A percentile compares a stretch with the other conserved stretches of the same genome.
phyloP scores from a whole-genome alignment of 768 basidiomycete genomes.

The Pulveroboletus sp. region DNA sequence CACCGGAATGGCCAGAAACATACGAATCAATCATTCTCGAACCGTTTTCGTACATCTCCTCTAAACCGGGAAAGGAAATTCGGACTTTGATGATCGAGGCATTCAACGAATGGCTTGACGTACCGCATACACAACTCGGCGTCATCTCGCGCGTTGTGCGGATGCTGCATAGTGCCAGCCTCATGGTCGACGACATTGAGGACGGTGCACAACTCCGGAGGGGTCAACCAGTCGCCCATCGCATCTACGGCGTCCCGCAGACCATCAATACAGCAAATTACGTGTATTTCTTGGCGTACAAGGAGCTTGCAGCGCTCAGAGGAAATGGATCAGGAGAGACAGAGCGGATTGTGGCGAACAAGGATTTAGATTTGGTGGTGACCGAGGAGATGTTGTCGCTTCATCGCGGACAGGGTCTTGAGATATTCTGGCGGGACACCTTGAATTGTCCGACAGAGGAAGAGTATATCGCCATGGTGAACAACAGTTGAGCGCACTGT shows the following conservation, averaged over 20 bases:
- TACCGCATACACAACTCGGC: slow-evolving; percentile 66
- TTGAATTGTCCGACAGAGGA: slow-evolving; percentile 90
- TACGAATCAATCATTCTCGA: slow-evolving; percentile 56
- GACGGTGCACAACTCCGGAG: slow-evolving; percentile 85
- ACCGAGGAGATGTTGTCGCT: slow-evolving; percentile 70
- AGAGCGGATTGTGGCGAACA: slow-evolving; percentile 53
- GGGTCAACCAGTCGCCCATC: slow-evolving; percentile 87
- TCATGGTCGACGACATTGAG: slow-evolving; percentile 96
- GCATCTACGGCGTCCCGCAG: slow-evolving; percentile 94
- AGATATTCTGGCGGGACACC: slow-evolving; percentile 92
- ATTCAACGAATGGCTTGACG: slow-evolving; percentile 90
- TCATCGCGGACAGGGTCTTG: slow-evolving; percentile 93
- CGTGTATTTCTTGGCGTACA: slow-evolving; percentile 91
- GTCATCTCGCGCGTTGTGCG: slow-evolving; percentile 81
- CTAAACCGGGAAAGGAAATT: slow-evolving; percentile 91
- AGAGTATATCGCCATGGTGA: slow-evolving; percentile 94
- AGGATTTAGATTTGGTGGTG: slow-evolving; percentile 58
- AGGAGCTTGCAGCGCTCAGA: slow-evolving; percentile 53
- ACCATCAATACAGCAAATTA: slow-evolving; percentile 98
- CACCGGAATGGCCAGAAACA: slow-evolving; percentile 36
- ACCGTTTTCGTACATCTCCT: slow-evolving; percentile 81
- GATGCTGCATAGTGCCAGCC: slow-evolving; percentile 93
- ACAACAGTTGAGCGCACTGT: slow-evolving; percentile 65
- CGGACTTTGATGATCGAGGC: slow-evolving; percentile 84
- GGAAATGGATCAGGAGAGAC: background rate